Evolutionary conservation across 208 protist genomes (phyloP), one percentile per base, ranked within the genome.

Genomic region (Phytomonas sp.): DNA sequence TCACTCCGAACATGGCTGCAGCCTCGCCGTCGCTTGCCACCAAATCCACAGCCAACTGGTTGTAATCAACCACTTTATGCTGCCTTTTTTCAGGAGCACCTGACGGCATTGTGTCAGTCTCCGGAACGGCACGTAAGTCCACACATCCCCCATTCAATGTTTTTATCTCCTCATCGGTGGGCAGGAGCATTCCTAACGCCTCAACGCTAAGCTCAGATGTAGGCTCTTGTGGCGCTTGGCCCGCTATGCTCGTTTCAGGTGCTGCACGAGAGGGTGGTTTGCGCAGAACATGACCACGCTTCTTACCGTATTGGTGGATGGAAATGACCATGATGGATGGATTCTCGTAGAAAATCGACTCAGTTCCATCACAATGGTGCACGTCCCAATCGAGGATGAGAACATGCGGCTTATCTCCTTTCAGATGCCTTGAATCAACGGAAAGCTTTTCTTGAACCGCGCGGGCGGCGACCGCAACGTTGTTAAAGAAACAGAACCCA

Each of bases 341-440:
- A 73, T 97, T 90, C 61, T 96, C 78, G 64, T 96, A 88, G 71
- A 98, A 98, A 36, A 97, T 89, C 62, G 78, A 85, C 75, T 98
- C 94, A 23, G 93, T 98, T 9, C 95, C 97, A 68, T 98, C 97
- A 65, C 97, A 91, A 80, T 99, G 96, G 60, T 98, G 96, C 11
- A 98, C 91, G 71, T 98, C 96, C 95, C 94, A 98, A 77, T 98
- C 97, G 37, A 98, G 28, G 40, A 98, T 95, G 1, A 98, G 66
- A 26, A 97, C 83, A 0, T 82, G 82, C 6, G 84, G 60, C 13
- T 64, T 64, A 5, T 20, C 60, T 17, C 23, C 36, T 64, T 34
- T 64, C 23, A 1, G 4, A 64, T 20, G 60, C 13, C 4, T 23
- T 2, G 13, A 34, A 17, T 64, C 43, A 4, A 6, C 9, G 26